phyloP scores from a whole-genome alignment of 805 yeast species.

The Debaryomyces hansenii region DNA sequence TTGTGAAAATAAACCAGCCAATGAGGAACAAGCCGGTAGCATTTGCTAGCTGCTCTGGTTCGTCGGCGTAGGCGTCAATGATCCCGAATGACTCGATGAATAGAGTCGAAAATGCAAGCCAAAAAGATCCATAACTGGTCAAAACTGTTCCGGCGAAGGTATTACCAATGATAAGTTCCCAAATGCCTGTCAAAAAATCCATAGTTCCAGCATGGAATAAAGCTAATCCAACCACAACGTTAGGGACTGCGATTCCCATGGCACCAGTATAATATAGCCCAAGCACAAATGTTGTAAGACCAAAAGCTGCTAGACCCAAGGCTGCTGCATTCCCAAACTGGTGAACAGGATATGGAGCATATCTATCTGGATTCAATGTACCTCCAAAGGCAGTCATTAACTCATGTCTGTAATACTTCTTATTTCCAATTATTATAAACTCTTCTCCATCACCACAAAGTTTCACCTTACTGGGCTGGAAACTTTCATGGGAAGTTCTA shows the following conservation, averaged over 20 bases:
- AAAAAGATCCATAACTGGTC: constrained; percentile 55
- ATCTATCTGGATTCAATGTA: constrained; percentile 44
- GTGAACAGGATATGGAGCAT: constrained; percentile 47
- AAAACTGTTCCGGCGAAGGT: constrained; percentile 58
- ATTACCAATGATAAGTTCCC: constrained; percentile 52
- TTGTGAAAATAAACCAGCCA: constrained; percentile 67
- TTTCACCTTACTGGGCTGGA: background rate
- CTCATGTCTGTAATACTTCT: constrained; percentile 51
- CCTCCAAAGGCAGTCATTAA: constrained; percentile 69
- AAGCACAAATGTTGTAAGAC: constrained; percentile 46
- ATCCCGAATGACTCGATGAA: constrained; percentile 59
- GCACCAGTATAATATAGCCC: constrained; percentile 50
- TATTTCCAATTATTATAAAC: constrained; percentile 41
- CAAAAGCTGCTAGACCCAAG: constrained; percentile 51
- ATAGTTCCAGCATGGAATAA: constrained; percentile 52
- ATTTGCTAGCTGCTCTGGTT: constrained; percentile 42
- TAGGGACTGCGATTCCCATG: constrained; percentile 41
- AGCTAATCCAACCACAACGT: constrained; percentile 46
- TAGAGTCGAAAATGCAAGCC: constrained; percentile 50
- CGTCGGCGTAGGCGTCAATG: constrained; percentile 43
- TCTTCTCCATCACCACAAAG: constrained; percentile 38
- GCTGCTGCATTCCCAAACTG: constrained; percentile 56
- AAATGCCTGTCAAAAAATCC: constrained; percentile 50
- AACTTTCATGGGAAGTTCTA: background rate
- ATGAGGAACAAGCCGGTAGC: constrained; percentile 58